Evolutionary conservation across 352 stramenopile species (phyloP), one percentile per base, ranked within the genome.

Genomic region (Phytophthora hibernalis): DNA sequence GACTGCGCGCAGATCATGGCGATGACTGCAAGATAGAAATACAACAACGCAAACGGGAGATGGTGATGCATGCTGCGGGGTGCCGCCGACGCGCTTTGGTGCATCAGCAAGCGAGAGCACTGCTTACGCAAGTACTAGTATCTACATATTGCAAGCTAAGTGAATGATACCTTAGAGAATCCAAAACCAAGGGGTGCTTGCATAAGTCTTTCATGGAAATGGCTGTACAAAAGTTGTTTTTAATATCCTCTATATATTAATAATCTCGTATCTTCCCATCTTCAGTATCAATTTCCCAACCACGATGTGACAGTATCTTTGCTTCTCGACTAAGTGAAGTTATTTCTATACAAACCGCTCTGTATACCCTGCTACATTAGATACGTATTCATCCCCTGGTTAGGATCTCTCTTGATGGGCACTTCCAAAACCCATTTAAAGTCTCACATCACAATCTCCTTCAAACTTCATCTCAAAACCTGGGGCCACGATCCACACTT

Each of bases 41-140:
- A n/a, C 40, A 62, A 42, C 13, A 22, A 15, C 60, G 60, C 5
- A 40, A 42, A 6, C n/a, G 66, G n/a, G 20, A 49, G 13, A 3
- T 44, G 24, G 26, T 70, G 13, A 50, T 38, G 13, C 53, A 70
- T 42, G 26, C 20, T 22, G 22, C 33, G 16, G 24, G 47, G 42
- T 71, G 70, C 10, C 61, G 56, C 38, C 64, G 54, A 40, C 73
- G 70, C 1, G 53, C 69, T 20, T 44, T 68, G 21, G 61, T 76
- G 21, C 61, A 65, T 22, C 57, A 68, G 24, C 44, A 68, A 31
- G 73, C 73, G 13, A 48, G 21, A 61, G 50, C 31, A 18, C 18
- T 73, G 12, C 26, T 65, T 24, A 20, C 21, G 10, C 43, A 50
- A 18, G 28, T 18, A 52, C n/a, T n/a, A n/a, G n/a, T n/a, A n/a